phyloP scores from a whole-genome alignment of 192 early-diverging fungal species.

The Coemansia sp. region DNA sequence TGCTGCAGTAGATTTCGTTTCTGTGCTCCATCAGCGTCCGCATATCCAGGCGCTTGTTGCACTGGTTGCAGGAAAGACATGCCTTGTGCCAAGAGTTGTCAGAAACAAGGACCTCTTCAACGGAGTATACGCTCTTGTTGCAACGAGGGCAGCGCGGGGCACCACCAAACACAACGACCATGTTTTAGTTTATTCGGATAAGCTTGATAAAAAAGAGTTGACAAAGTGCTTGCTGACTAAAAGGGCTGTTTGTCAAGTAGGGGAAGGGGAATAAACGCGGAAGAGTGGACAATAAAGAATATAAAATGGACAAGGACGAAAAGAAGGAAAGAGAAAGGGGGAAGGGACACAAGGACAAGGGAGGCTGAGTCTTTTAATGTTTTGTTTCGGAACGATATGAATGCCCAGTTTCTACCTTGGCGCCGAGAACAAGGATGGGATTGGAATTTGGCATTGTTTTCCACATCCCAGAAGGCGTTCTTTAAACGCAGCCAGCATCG shows the following conservation, averaged over 20 bases:
- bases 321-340: slow-evolving; percentile 3
- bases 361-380: neutral
- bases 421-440: too few relatives aligned
- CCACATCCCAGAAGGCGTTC: too few relatives aligned
- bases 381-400: too few relatives aligned
- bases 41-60: slow-evolving; percentile 28
- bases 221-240: neutral
- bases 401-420: too few relatives aligned
- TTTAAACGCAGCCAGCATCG: neutral
- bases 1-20: slow-evolving; percentile 49
- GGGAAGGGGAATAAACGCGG: neutral
- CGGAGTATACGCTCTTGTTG: slow-evolving; percentile 51
- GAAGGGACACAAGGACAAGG: slow-evolving; percentile 5
- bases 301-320: slow-evolving; percentile 10
- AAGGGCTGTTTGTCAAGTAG: neutral
- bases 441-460: too few relatives aligned
- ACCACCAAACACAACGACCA: slow-evolving; percentile 29
- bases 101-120: slow-evolving; percentile 52
- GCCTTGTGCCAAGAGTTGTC: slow-evolving; percentile 50
- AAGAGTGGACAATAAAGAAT: slow-evolving; percentile 4
- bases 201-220: neutral
- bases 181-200: neutral
- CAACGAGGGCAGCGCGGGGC: slow-evolving; percentile 56
- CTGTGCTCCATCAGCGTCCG: slow-evolving; percentile 46
- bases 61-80: slow-evolving; percentile 49